A percentile compares a stretch with the other conserved stretches of the same genome.
Evolutionary conservation across 768 basidiomycete species (phyloP).

Genomic region (Rhizopogon vinicolor): DNA sequence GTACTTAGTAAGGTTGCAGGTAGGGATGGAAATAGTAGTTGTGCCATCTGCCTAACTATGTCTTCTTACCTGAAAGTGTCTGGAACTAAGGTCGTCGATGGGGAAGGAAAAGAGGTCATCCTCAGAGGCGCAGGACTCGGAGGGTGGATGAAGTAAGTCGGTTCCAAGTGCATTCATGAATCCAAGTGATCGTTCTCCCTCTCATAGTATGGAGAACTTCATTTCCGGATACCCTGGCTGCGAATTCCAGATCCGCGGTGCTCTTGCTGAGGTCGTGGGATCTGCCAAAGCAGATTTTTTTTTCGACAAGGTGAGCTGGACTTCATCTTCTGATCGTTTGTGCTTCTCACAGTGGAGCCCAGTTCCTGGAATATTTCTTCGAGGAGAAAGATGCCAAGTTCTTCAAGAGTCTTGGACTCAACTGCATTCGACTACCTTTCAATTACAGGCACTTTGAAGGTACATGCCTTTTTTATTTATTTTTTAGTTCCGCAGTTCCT

Average conservation of each 20-base stretch:
- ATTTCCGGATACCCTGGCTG: conserved; percentile 79
- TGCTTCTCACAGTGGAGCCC: neutral
- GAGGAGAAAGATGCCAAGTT: conserved; percentile 68
- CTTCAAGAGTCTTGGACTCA: conserved; percentile 75
- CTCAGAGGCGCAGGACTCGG: conserved; percentile 75
- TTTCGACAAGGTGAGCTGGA: conserved; percentile 69
- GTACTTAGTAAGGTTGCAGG: neutral
- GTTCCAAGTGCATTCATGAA: neutral
- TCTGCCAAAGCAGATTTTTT: conserved; percentile 67
- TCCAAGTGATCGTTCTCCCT: neutral
- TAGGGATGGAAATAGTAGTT: neutral
- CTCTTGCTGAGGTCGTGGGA: conserved; percentile 63
- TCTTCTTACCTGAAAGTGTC: conserved; percentile 47
- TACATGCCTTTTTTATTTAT: neutral
- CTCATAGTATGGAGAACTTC: conserved; percentile 68
- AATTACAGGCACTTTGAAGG: conserved; percentile 72
- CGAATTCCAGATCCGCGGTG: conserved; percentile 72
- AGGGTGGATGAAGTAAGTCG: conserved; percentile 81
- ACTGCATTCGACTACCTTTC: conserved; percentile 73
- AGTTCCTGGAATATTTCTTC: conserved; percentile 88
- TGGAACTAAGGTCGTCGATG: conserved; percentile 58
- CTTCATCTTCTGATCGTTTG: neutral
- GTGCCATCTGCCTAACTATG: conserved; percentile 8
- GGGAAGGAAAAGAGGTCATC: conserved; percentile 50
- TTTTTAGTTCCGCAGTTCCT: neutral